Evolutionary conservation across 768 basidiomycete species (phyloP), one percentile per base, ranked within the genome.

Genomic region (Cystoderma amianthinum): DNA sequence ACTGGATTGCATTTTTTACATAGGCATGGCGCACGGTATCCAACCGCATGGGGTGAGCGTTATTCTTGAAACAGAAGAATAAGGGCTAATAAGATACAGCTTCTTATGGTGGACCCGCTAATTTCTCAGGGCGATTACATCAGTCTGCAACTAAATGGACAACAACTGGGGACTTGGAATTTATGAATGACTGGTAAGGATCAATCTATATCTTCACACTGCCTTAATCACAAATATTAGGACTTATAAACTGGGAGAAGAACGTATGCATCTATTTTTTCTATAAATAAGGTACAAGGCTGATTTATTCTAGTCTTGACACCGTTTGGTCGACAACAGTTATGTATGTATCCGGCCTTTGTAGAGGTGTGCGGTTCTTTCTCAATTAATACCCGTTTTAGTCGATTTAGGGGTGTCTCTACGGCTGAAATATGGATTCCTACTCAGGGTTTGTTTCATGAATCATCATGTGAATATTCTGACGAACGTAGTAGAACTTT

Each of bases 191-290:
- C 20, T 96, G 92, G 91, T 86, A 36, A 24, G 74, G 56, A 48
- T 35, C 53, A 5, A 45, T 17, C 11, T 33, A 22, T 19, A 28
- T 39, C n/a, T n/a, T 12, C 28, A 32, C 11, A 6, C 9, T 33
- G 20, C 5, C 12, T 30, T 32, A 23, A 33, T 38, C 33, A 30
- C 41, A 39, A 38, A 45, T 30, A 2, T 18, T 18, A 89, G 88
- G 93, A 81, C 84, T 4, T 94, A 91, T 61, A 86, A 87, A 51
- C 76, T 97, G 2, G 94, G 93, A 11, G 82, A 83, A 65, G 93
- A 96, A 66, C 66, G 85, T 86, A 48, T 12, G 59, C 45, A 23
- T 16, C n/a, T 37, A 17, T 28, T 30, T 5, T 12, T 32, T 30
- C 47, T 23, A 38, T 23, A 35, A 9, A 32, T 34, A 45, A 13